A percentile compares a stretch with the other conserved stretches of the same genome.
Conservation (phyloP, 352 stramenopile species). For the Globisporangium uncinulatum region DNA sequence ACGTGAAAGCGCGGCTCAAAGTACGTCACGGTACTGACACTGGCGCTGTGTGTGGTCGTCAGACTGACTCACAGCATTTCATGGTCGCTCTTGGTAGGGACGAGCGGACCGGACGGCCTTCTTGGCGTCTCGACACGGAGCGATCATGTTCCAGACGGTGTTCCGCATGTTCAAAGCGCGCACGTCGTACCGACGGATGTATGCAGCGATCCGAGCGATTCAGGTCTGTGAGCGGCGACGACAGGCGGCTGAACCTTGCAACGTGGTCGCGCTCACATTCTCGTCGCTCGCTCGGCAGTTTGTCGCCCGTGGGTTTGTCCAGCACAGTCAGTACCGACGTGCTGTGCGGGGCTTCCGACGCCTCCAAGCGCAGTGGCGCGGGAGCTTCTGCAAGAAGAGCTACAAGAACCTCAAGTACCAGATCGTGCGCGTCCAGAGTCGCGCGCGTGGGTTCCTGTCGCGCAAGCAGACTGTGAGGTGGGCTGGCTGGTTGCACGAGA, state of each 20-base stretch:
- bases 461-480: conserved; percentile 53
- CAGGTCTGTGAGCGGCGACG: conserved; percentile 12
- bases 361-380: conserved; percentile 62
- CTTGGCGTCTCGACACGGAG: conserved; percentile 23
- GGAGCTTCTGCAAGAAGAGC: conserved; percentile 52
- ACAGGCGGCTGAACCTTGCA: too few species aligned
- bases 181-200: conserved; percentile 22
- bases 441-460: conserved; percentile 51
- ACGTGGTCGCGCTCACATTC: background rate
- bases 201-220: conserved; percentile 20
- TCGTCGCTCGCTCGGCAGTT: conserved; percentile 18
- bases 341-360: conserved; percentile 40
- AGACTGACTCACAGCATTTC: background rate
- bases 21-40: conserved; percentile 16
- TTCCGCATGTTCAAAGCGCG: conserved; percentile 30
- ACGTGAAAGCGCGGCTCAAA: conserved; percentile 43
- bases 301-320: conserved; percentile 39
- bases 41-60: background rate
- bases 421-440: conserved; percentile 60
- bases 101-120: conserved; percentile 24
- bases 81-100: conserved; percentile 12
- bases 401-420: conserved; percentile 60
- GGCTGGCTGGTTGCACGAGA: background rate
- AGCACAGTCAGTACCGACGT: conserved; percentile 37
- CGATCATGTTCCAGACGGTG: conserved; percentile 37